These are phyloP conservation scores for Polychaeton citri DNA, from an alignment of 2,329 filamentous ascomycete genomes.

Conservation along the genomic window DNA sequence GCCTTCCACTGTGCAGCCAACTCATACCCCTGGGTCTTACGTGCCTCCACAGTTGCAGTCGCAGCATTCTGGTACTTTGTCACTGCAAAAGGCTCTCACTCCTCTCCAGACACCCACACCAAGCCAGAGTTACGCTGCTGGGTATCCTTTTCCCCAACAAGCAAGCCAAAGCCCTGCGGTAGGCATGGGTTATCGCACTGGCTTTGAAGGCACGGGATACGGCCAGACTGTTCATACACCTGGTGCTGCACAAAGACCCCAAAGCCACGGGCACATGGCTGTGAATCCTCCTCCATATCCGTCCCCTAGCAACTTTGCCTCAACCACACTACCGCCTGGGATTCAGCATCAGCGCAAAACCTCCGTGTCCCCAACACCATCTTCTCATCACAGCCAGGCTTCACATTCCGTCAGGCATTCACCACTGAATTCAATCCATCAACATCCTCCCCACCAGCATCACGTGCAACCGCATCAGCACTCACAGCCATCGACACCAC, in stretches of 20 bases:
- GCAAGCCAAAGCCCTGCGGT: neutral
- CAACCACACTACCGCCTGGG: neutral
- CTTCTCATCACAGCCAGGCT: slow-evolving; percentile 19
- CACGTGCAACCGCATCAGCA: slow-evolving; percentile 24
- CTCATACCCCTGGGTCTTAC: neutral
- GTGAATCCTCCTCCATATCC: neutral
- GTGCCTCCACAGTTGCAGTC: neutral
- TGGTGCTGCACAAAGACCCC: neutral
- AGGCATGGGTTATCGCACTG: neutral
- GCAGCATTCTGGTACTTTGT: neutral
- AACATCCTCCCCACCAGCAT: slow-evolving; percentile 18
- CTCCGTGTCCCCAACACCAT: slow-evolving; percentile 20
- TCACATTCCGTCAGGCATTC: slow-evolving; percentile 19
- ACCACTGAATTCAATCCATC: slow-evolving; percentile 19
- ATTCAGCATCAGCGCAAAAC: neutral
- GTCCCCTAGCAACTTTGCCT: neutral
- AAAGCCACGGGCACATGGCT: neutral
- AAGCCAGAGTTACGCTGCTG: neutral
- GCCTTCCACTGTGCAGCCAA: neutral
- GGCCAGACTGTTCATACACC: neutral
- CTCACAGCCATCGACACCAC: slow-evolving; percentile 35
- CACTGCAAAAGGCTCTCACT: neutral
- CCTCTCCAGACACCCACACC: neutral
- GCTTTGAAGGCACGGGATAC: neutral
- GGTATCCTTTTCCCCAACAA: neutral